These are phyloP conservation scores for Cladosporium sp. DNA, from an alignment of 2,329 filamentous ascomycete species.

Conservation along the genomic window DNA sequence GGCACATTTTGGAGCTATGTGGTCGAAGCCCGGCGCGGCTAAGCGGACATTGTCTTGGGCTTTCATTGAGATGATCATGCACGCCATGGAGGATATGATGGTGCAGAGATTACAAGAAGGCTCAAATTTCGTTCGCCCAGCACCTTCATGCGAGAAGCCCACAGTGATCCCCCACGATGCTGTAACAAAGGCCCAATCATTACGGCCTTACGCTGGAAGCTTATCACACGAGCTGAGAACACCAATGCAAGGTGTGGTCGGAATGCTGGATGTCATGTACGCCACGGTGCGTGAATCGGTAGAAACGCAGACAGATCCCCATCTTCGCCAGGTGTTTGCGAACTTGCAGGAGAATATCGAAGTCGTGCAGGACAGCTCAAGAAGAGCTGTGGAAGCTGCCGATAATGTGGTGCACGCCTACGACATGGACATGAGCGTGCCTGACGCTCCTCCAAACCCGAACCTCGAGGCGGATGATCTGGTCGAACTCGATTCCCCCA, in stretches of 20 bases:
- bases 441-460: constrained; percentile 51
- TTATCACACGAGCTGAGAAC: constrained; percentile 69
- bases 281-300: constrained; percentile 65
- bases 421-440: constrained; percentile 70
- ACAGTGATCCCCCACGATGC: constrained; percentile 51
- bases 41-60: constrained; percentile 58
- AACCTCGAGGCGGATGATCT: constrained; percentile 26
- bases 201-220: constrained; percentile 69
- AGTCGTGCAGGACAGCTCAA: constrained; percentile 67
- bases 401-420: constrained; percentile 74
- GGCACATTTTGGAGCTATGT: constrained; percentile 69
- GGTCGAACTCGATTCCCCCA: constrained; percentile 23
- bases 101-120: constrained; percentile 54
- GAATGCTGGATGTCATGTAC: constrained; percentile 74
- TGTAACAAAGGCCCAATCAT: constrained; percentile 57
- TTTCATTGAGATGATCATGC: constrained; percentile 63
- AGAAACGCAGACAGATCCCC: constrained; percentile 48
- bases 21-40: constrained; percentile 59
- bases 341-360: constrained; percentile 66
- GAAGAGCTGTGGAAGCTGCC: constrained; percentile 67
- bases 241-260: constrained; percentile 72
- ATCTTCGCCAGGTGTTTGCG: constrained; percentile 54
- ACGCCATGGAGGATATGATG: constrained; percentile 65
- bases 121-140: constrained; percentile 40
- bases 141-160: constrained; percentile 25